Percentiles rank a stretch among this genome's conserved stretches.
phyloP scores from a whole-genome alignment of 805 yeast species.

The Lipomyces yamadae region DNA sequence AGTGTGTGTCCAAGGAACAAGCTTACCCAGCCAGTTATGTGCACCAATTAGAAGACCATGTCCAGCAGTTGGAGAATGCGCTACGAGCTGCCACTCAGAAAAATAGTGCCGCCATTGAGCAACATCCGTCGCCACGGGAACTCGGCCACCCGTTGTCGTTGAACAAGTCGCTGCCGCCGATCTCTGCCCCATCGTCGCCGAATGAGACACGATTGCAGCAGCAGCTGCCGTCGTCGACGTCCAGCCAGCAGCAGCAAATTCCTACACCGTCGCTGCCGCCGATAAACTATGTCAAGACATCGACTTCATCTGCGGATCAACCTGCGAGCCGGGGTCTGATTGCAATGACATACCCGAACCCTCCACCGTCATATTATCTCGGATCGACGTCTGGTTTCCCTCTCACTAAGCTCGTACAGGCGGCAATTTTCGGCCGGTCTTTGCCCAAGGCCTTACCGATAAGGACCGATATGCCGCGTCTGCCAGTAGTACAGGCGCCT shows the following conservation, averaged over 20 bases:
- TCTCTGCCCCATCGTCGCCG: neutral
- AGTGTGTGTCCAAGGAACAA: conserved; percentile 57
- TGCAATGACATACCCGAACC: conserved; percentile 21
- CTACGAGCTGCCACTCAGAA: conserved; percentile 12
- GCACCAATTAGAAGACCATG: conserved; percentile 30
- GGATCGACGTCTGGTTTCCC: conserved; percentile 37
- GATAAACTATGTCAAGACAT: conserved; percentile 27
- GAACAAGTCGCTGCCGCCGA: neutral
- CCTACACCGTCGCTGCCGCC: conserved; percentile 21
- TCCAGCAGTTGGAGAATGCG: conserved; percentile 23
- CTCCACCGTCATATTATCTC: conserved; percentile 26
- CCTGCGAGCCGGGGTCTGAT: conserved; percentile 29
- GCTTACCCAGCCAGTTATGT: conserved; percentile 37
- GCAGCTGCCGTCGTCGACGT: neutral
- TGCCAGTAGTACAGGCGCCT: conserved; percentile 16
- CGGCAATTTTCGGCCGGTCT: conserved; percentile 32
- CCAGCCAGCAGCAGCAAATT: conserved; percentile 6
- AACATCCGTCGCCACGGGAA: conserved; percentile 1
- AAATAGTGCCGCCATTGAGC: neutral
- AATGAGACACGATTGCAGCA: neutral
- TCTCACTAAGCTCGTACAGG: conserved; percentile 33
- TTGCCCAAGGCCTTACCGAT: conserved; percentile 21
- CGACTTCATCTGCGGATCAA: conserved; percentile 19
- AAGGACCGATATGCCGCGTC: conserved; percentile 22
- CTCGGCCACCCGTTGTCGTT: neutral